These are phyloP conservation scores for Akanthomyces dipterigenus DNA, from an alignment of 2,329 filamentous ascomycete species.

Conservation along the genomic window DNA sequence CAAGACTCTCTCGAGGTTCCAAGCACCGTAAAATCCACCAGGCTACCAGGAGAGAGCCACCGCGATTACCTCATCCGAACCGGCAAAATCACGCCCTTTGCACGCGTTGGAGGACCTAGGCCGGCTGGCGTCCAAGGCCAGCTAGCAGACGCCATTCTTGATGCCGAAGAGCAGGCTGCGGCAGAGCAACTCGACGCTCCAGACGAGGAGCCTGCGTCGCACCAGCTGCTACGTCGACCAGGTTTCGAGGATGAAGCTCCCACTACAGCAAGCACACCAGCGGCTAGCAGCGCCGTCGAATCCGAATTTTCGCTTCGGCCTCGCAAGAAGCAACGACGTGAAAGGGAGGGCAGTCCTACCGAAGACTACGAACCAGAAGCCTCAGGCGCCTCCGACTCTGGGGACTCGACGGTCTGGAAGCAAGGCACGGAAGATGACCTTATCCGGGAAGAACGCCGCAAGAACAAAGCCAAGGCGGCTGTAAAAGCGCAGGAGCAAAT, in stretches of 20 bases:
- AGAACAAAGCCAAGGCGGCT: constrained; percentile 34
- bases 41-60: constrained; percentile 71
- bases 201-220: constrained; percentile 51
- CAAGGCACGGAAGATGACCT: constrained; percentile 34
- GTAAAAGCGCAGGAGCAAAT: constrained; percentile 33
- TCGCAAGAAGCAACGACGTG: constrained; percentile 46
- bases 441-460: constrained; percentile 32
- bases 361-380: constrained; percentile 39
- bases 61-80: constrained; percentile 90
- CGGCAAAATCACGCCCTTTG: constrained; percentile 95
- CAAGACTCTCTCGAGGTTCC: constrained; percentile 38
- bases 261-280: constrained; percentile 11
- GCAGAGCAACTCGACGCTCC: constrained; percentile 33
- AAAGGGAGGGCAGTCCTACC: constrained; percentile 29
- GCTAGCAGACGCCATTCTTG: constrained; percentile 69
- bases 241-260: constrained; percentile 50
- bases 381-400: constrained; percentile 25
- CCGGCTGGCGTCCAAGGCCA: constrained; percentile 58
- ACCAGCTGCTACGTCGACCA: constrained; percentile 66
- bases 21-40: constrained; percentile 44
- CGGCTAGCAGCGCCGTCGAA: constrained; percentile 27
- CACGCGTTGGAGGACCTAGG: constrained; percentile 63
- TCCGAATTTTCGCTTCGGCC: constrained; percentile 53
- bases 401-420: constrained; percentile 30
- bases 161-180: constrained; percentile 68